Evolutionary conservation across 805 yeast species (phyloP).

Genomic region (Wickerhamiella sorbophila): DNA sequence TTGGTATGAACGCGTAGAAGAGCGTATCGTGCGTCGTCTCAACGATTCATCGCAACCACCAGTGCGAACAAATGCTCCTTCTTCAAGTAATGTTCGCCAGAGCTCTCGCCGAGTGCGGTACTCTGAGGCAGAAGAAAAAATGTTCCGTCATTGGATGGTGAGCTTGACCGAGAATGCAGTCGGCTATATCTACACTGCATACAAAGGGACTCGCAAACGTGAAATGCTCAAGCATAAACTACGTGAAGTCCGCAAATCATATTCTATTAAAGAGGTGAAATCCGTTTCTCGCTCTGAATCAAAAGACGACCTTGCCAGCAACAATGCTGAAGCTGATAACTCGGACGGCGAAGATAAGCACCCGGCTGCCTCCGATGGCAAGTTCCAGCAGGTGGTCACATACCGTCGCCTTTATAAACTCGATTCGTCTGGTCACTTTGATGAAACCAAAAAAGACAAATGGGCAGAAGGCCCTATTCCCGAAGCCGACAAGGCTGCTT

Average conservation of each 20-base stretch:
- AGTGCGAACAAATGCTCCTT: not conserved
- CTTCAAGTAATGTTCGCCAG: not conserved
- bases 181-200: not conserved
- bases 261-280: not conserved
- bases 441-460: not conserved
- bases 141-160: constrained; percentile 3
- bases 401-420: not conserved
- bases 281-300: not conserved
- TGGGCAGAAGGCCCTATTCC: constrained; percentile 2
- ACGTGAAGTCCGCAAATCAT: not conserved
- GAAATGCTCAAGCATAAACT: constrained; percentile 3
- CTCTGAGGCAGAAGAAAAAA: not conserved
- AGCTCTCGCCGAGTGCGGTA: constrained; percentile 1
- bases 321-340: not conserved
- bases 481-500: not conserved
- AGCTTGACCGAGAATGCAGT: not conserved
- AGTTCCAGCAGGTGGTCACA: not conserved
- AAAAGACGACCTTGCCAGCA: not conserved
- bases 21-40: not conserved
- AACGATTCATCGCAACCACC: not conserved
- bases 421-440: not conserved
- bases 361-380: not conserved
- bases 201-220: constrained; percentile 1
- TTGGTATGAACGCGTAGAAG: not conserved
- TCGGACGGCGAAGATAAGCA: not conserved